A percentile compares a stretch with the other conserved stretches of the same genome.
Evolutionary conservation across 139 green algal species (phyloP).

Genomic region (Chlorella sorokiniana): DNA sequence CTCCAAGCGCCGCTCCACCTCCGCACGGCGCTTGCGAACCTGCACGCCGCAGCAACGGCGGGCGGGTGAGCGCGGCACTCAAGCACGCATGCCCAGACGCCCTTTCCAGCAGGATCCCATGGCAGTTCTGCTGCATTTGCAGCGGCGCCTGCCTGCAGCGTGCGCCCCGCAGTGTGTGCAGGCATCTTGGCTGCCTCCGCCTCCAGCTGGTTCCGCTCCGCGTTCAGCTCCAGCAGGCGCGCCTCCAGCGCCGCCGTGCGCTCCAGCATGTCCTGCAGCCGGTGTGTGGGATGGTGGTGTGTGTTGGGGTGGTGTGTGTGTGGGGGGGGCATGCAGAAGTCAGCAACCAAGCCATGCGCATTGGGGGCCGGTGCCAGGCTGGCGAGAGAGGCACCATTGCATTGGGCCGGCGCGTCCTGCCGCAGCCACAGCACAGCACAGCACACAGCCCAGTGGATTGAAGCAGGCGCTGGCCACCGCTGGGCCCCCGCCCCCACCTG

Average conservation of each 20-base stretch:
- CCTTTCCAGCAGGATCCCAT: no score
- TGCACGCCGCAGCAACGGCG: conserved; percentile 21
- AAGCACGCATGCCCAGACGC: no score
- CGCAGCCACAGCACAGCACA: not conserved
- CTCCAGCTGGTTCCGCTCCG: conserved; percentile 59
- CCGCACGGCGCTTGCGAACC: conserved; percentile 56
- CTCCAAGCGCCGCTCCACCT: conserved; percentile 64
- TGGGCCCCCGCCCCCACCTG: not conserved
- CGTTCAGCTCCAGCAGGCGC: conserved; percentile 57
- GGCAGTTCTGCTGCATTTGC: no score
- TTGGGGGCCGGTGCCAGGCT: no score
- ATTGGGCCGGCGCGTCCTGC: no score
- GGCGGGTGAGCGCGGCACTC: no score
- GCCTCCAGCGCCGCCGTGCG: conserved; percentile 55
- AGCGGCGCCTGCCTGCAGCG: conserved; percentile 23
- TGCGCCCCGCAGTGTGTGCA: conserved; percentile 49
- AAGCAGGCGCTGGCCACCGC: not conserved
- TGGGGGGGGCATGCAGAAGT: no score
- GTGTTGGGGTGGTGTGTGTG: not conserved
- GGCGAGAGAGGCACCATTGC: no score
- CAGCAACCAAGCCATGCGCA: no score
- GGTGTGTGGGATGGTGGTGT: not conserved
- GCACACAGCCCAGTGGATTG: not conserved
- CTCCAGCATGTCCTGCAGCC: conserved; percentile 49
- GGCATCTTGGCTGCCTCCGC: conserved; percentile 63